A percentile compares a stretch with the other conserved stretches of the same genome.
These are phyloP conservation scores for Tetrahymena thermophila DNA, from an alignment of 73 alveolate genomes.

Conservation along the genomic window DNA sequence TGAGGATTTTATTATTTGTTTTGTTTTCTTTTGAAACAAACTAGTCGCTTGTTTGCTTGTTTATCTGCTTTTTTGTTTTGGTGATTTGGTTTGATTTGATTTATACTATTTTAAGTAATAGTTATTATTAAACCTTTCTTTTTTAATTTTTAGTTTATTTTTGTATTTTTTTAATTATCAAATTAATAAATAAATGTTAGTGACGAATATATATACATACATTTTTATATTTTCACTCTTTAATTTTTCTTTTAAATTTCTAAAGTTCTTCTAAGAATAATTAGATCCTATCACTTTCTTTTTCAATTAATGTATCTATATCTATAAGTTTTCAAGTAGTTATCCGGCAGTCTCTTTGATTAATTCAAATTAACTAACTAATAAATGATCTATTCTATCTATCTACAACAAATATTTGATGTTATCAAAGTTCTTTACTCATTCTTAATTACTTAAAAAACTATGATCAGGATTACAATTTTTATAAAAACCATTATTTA, in stretches of 20 bases:
- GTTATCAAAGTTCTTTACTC: background rate
- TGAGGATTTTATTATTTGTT: too few species aligned
- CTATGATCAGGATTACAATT: too few species aligned
- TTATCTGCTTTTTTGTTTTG: too few species aligned
- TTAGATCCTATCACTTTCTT: background rate
- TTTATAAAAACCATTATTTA: too few species aligned
- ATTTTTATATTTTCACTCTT: too few species aligned
- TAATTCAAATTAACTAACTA: background rate
- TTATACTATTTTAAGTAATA: background rate
- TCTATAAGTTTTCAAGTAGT: background rate
- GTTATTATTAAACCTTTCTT: background rate
- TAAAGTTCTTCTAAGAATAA: too few species aligned
- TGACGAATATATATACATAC: background rate
- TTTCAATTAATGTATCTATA: background rate
- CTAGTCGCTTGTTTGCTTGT: too few species aligned
- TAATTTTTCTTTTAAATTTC: background rate
- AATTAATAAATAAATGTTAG: background rate
- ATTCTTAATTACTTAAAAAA: background rate
- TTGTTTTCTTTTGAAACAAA: too few species aligned
- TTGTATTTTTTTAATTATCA: background rate
- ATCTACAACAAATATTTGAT: too few species aligned
- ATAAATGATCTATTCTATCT: background rate
- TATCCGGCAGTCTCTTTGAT: background rate
- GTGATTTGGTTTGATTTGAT: background rate
- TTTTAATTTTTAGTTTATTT: background rate